These are phyloP conservation scores for Pisolithus tinctorius DNA, from an alignment of 768 basidiomycete species.

Conservation along the genomic window DNA sequence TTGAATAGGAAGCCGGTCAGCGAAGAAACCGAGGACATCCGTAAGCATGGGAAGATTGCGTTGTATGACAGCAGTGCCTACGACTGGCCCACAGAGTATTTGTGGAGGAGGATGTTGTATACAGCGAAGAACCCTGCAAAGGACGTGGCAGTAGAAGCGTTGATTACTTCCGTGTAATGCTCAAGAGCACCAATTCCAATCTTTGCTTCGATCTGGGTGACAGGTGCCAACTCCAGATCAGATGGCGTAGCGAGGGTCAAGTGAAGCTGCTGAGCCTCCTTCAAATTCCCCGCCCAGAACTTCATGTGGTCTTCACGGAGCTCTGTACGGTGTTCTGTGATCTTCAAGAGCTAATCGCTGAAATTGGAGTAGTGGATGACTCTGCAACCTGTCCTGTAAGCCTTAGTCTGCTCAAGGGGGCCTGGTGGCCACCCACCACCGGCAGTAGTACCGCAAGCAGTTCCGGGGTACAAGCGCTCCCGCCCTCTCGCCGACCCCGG, in stretches of 20 bases:
- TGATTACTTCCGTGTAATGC: constrained; percentile 15
- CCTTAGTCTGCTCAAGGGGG: no score
- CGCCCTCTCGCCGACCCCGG: no score
- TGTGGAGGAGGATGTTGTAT: constrained; percentile 28
- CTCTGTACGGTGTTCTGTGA: constrained; percentile 21
- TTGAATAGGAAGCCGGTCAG: constrained; percentile 25
- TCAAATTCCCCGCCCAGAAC: constrained; percentile 16
- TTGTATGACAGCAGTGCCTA: constrained; percentile 26
- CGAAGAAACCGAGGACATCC: constrained; percentile 25
- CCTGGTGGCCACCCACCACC: no score
- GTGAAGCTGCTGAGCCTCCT: constrained; percentile 10
- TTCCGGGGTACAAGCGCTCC: no score
- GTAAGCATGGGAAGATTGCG: constrained; percentile 22
- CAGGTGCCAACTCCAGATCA: constrained; percentile 19
- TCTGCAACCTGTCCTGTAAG: no score
- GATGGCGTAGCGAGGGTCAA: constrained; percentile 20
- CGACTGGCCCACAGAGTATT: constrained; percentile 23
- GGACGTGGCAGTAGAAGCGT: constrained; percentile 13
- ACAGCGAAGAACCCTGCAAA: constrained; percentile 27
- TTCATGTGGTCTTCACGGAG: constrained; percentile 19
- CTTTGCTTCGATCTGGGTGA: constrained; percentile 20
- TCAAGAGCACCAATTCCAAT: constrained; percentile 9
- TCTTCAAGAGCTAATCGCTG: constrained; percentile 20
- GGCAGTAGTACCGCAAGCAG: no score
- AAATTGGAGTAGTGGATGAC: constrained; percentile 11